Conservation (phyloP, 2,329 filamentous ascomycete genomes). For the Aureobasidium vineae region DNA sequence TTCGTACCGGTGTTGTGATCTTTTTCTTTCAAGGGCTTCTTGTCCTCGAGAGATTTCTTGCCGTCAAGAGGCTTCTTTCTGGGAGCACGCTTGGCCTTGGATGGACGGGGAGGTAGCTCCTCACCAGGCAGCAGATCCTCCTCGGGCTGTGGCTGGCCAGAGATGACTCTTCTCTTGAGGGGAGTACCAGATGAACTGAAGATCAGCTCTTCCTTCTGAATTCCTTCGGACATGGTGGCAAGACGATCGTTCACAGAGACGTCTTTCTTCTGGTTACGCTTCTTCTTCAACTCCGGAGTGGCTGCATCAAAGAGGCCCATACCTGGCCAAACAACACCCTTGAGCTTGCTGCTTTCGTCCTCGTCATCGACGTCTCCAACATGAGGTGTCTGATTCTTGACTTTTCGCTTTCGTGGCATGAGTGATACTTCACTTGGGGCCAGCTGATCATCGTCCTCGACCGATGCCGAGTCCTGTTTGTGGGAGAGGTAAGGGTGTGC, state of each 20-base stretch:
- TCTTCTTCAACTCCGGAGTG: slow-evolving; percentile 68
- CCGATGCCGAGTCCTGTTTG: slow-evolving; percentile 1
- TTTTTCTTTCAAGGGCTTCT: slow-evolving; percentile 34
- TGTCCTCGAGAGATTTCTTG: slow-evolving; percentile 27
- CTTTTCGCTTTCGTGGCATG: background rate
- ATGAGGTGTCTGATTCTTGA: slow-evolving; percentile 1
- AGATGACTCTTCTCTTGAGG: slow-evolving; percentile 47
- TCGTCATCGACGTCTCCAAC: slow-evolving; percentile 29
- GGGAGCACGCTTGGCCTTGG: slow-evolving; percentile 32
- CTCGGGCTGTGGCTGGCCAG: slow-evolving; percentile 45
- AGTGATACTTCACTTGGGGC: background rate
- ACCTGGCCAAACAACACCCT: slow-evolving; percentile 71
- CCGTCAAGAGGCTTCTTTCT: slow-evolving; percentile 33
- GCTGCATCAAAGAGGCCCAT: slow-evolving; percentile 83
- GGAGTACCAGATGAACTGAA: slow-evolving; percentile 51
- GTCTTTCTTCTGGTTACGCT: slow-evolving; percentile 75
- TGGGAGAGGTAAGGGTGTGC: slow-evolving; percentile 1
- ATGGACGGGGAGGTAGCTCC: slow-evolving; percentile 34
- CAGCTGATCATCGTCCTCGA: slow-evolving; percentile 35
- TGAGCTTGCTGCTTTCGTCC: slow-evolving; percentile 55
- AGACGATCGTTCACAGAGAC: slow-evolving; percentile 67
- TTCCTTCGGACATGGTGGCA: slow-evolving; percentile 60
- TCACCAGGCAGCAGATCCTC: slow-evolving; percentile 37
- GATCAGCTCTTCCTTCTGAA: slow-evolving; percentile 64
- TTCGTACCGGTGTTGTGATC: slow-evolving; percentile 34